Evolutionary conservation across 257 asterid genomes (phyloP), one percentile per base, ranked within the genome.

Genomic region (Petunia axillaris): DNA sequence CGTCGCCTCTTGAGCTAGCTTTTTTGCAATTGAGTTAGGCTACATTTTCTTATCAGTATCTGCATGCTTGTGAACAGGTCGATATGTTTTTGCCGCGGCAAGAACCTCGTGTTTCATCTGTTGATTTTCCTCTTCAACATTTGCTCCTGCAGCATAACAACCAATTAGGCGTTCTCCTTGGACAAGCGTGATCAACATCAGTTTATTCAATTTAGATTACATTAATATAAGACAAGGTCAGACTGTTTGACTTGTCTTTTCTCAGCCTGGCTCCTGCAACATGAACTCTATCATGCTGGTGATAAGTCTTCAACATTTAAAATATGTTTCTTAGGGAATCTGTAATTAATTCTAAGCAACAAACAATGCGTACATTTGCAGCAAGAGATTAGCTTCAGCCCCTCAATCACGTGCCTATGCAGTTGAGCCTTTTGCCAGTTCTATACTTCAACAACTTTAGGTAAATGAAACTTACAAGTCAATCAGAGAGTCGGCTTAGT

Each of bases 321-420:
- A 77, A 77, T 82, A 58, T 68, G 79, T 16, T 54, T 40, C 67
- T 74, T 10, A 59, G 65, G 80, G 85, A 83, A 83, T 83, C 88
- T 83, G 44, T 44, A 81, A 80, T 85, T 80, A 83, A 85, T 78
- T 80, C 64, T 58, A 55, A 50, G 37, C 55, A 14, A 79, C 78
- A 41, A 80, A 77, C 64, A 79, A 64, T 63, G 79, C 79, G 84
- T 80, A 71, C 78, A 77, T 54, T 83, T 83, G 86, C 86, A 83
- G 86, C 84, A 77, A 71, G 66, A 77, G 55, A 77, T 55, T 81
- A 76, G 88, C 81, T 75, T 41, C 79, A 35, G 39, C 53, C 54
- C 35, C 10, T 70, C 70, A 55, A 36, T 77, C 80, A 77, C 80
- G 71, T 77, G 80, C 71, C 71, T 77, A 43, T 2, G 62, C 77